Percentiles rank a stretch among this genome's conserved stretches.
phyloP scores from a whole-genome alignment of 2,329 filamentous ascomycete species.

The Colletotrichum viniferum region DNA sequence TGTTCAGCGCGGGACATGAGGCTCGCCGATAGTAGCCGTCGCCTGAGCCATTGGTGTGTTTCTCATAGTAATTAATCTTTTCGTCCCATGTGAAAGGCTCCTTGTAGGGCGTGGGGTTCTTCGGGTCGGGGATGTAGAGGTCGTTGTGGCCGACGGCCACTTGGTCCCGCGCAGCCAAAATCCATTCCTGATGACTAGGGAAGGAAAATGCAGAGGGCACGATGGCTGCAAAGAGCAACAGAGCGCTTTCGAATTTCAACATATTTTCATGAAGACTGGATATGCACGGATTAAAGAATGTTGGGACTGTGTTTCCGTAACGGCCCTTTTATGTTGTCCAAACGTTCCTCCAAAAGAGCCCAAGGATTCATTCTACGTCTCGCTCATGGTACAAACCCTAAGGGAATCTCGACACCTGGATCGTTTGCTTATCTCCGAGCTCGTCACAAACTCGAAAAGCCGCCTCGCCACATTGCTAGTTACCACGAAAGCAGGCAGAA shows the following conservation, averaged over 20 bases:
- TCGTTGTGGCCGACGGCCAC: neutral
- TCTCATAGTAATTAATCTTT: neutral
- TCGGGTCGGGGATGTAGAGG: neutral
- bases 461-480: neutral
- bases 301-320: neutral
- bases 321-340: neutral
- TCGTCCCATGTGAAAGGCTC: neutral
- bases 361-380: neutral
- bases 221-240: neutral
- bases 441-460: neutral
- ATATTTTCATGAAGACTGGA: neutral
- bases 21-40: neutral
- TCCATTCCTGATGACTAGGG: neutral
- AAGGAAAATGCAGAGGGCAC: neutral
- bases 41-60: neutral
- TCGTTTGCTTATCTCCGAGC: neutral
- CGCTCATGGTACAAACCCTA: neutral
- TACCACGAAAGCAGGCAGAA: neutral
- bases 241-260: neutral
- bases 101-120: neutral
- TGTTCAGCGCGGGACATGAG: neutral
- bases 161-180: neutral
- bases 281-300: neutral
- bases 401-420: neutral
- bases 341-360: neutral